Evolutionary conservation across 176 grass and related monocot species (phyloP).

Genomic region (Ensete ventricosum): DNA sequence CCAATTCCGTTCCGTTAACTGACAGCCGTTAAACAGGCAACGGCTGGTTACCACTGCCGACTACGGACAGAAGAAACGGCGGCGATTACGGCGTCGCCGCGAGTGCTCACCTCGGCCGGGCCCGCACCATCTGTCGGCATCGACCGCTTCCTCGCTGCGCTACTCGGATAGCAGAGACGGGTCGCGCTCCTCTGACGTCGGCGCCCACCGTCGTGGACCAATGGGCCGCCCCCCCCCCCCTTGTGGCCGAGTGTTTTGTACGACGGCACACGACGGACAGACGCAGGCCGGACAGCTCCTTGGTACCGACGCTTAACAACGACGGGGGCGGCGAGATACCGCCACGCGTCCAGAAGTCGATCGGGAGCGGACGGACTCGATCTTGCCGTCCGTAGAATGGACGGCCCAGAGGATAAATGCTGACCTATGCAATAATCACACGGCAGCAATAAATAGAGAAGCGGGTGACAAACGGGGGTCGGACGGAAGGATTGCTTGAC

Average conservation of each 20-base stretch:
- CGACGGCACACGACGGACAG: background rate
- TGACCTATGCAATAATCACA: no score
- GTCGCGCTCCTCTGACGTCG: background rate
- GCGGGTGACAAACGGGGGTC: no score
- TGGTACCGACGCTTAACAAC: constrained; percentile 12
- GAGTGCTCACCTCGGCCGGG: background rate
- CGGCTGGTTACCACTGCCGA: background rate
- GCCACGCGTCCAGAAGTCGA: background rate
- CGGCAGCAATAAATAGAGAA: no score
- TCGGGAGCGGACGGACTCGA: background rate
- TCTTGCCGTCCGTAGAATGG: background rate
- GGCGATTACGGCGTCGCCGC: background rate
- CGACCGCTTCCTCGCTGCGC: constrained; percentile 21
- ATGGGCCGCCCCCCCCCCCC: background rate
- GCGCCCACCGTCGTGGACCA: background rate
- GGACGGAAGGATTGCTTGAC: no score
- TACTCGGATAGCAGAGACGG: background rate
- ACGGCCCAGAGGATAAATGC: background rate
- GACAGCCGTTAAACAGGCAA: background rate
- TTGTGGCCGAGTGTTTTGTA: no score
- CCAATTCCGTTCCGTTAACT: background rate
- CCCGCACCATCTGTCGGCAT: constrained; percentile 7
- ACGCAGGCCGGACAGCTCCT: background rate
- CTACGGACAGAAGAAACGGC: background rate
- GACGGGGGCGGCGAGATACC: background rate